Conservation (phyloP, 495 filamentous ascomycete species). For the Hypoxylon rickii region DNA sequence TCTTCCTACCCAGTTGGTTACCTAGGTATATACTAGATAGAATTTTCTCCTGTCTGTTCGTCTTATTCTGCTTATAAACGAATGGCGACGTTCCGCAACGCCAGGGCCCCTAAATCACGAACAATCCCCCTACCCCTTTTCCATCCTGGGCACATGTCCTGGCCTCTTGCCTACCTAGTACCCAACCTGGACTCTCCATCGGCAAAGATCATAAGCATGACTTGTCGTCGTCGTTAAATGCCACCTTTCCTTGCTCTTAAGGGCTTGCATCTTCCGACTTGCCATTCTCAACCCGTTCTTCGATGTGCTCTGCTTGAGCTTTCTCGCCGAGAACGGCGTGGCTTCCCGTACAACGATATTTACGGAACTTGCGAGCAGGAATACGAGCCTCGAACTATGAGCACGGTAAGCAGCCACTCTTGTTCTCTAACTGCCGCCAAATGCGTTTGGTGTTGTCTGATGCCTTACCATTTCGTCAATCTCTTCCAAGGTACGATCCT, state of each 20-base stretch:
- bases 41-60: neutral
- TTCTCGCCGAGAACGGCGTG: slow-evolving; percentile 29
- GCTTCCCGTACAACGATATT: slow-evolving; percentile 47
- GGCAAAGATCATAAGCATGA: no score
- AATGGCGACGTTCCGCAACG: no score
- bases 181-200: no score
- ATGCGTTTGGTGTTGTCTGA: neutral
- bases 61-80: neutral
- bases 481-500: slow-evolving; percentile 56
- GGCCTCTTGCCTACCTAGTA: no score
- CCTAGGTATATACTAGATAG: neutral
- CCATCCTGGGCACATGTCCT: no score
- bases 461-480: slow-evolving; percentile 58
- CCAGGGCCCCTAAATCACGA: no score
- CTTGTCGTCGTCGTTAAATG: no score
- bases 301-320: slow-evolving; percentile 21
- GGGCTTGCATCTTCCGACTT: neutral
- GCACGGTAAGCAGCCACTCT: slow-evolving; percentile 1
- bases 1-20: neutral
- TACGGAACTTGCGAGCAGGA: slow-evolving; percentile 53
- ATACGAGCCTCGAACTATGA: slow-evolving; percentile 51
- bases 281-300: slow-evolving; percentile 1
- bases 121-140: no score
- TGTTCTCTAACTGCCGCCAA: neutral
- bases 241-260: no score